phyloP scores from a whole-genome alignment of 2,329 filamentous ascomycete species.

The Aureobasidium sp. region DNA sequence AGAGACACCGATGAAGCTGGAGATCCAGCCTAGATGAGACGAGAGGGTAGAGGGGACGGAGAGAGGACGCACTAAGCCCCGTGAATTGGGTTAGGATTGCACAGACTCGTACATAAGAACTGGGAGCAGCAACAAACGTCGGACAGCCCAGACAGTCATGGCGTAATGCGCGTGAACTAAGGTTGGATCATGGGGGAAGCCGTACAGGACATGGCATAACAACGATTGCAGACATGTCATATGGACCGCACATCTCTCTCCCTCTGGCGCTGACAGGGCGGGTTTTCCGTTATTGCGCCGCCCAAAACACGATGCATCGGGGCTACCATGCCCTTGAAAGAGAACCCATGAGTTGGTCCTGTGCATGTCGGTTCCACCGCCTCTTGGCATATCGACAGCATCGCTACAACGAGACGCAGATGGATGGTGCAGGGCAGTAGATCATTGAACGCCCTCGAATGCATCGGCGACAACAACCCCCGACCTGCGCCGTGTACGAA shows the following conservation, averaged over 20 bases:
- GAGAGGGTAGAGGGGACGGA: neutral
- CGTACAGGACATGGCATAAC: conserved; percentile 1
- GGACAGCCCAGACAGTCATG: conserved; percentile 11
- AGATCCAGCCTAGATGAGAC: conserved; percentile 8
- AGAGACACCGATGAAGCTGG: conserved; percentile 2
- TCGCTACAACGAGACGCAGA: conserved; percentile 3
- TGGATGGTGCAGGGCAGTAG: neutral
- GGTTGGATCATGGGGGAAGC: conserved; percentile 8
- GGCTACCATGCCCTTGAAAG: neutral
- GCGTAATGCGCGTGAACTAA: conserved; percentile 11
- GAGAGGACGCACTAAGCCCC: neutral
- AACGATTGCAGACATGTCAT: conserved; percentile 11
- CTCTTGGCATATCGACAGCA: conserved; percentile 5
- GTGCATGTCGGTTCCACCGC: conserved; percentile 3
- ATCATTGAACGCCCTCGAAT: conserved; percentile 5
- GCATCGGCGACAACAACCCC: neutral
- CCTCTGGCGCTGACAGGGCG: conserved; percentile 9
- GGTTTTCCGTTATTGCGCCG: neutral
- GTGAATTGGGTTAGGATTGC: conserved; percentile 3
- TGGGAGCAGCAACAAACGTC: conserved; percentile 4
- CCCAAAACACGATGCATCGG: conserved; percentile 1
- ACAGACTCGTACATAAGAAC: conserved; percentile 5
- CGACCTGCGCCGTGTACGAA: neutral
- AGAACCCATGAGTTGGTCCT: conserved; percentile 3
- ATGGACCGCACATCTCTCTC: conserved; percentile 5